Conservation (phyloP, 2,329 filamentous ascomycete genomes). For the Cercospora sojina region DNA sequence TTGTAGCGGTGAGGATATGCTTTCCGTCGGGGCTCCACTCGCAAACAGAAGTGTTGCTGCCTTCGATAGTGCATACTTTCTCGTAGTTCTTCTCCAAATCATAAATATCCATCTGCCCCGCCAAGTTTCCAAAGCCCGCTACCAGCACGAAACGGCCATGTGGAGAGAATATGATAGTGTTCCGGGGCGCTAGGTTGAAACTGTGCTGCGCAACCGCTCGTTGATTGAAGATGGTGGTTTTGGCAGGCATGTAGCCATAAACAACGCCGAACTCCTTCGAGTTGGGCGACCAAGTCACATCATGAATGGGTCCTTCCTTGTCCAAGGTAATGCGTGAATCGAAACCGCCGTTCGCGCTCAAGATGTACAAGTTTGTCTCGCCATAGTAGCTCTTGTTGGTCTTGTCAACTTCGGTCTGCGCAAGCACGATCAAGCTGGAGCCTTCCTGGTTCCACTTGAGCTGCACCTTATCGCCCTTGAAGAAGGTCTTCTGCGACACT, state of each 20-base stretch:
- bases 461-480: slow-evolving; percentile 98
- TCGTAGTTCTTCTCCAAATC: slow-evolving; percentile 90
- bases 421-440: slow-evolving; percentile 87
- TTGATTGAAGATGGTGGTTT: slow-evolving; percentile 96
- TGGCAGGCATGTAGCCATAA: slow-evolving; percentile 98
- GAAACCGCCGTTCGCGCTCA: slow-evolving; percentile 87
- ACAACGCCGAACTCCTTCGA: slow-evolving; percentile 97
- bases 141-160: slow-evolving; percentile 90
- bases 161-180: slow-evolving; percentile 93
- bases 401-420: slow-evolving; percentile 97
- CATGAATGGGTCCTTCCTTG: slow-evolving; percentile 96
- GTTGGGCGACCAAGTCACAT: slow-evolving; percentile 97
- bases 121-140: slow-evolving; percentile 94
- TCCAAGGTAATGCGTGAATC: slow-evolving; percentile 80
- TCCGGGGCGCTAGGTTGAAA: slow-evolving; percentile 84
- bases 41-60: slow-evolving; percentile 92
- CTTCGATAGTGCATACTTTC: slow-evolving; percentile 92
- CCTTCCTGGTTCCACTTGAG: slow-evolving; percentile 96
- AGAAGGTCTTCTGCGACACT: slow-evolving; percentile 97
- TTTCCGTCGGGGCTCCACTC: slow-evolving; percentile 96
- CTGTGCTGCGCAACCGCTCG: slow-evolving; percentile 78
- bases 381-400: slow-evolving; percentile 99
- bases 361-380: slow-evolving; percentile 93
- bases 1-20: slow-evolving; percentile 96
- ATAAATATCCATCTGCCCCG: slow-evolving; percentile 96